Conservation (phyloP, 2,329 filamentous ascomycete genomes). For the Claviceps arundinis region DNA sequence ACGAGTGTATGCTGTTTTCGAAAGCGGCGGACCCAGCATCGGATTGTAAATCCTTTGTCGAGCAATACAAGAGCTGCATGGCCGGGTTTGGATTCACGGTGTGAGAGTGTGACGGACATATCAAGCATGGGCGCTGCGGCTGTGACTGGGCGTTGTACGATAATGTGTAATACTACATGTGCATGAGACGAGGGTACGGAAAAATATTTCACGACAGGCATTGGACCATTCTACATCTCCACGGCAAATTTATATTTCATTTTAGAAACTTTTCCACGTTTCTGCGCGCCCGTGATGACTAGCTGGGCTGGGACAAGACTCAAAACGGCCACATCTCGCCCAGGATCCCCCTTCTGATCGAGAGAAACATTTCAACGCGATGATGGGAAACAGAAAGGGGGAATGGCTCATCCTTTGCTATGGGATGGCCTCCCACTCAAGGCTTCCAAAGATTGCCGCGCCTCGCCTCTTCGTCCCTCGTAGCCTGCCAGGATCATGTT, state of each 20-base stretch:
- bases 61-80: constrained; percentile 87
- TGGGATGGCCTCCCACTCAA: background rate
- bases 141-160: background rate
- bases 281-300: background rate
- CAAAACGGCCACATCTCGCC: background rate
- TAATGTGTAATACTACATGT: constrained; percentile 14
- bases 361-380: background rate
- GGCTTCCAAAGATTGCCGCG: constrained; percentile 6
- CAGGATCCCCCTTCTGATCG: background rate
- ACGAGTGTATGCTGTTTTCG: constrained; percentile 99
- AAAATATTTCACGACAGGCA: background rate
- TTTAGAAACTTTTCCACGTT: no score
- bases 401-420: background rate
- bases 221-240: constrained; percentile 2
- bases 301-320: background rate
- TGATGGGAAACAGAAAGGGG: background rate
- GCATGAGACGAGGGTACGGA: constrained; percentile 7
- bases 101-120: constrained; percentile 15
- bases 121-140: background rate
- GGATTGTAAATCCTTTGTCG: constrained; percentile 72
- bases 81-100: constrained; percentile 78
- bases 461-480: constrained; percentile 14
- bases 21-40: constrained; percentile 66
- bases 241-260: background rate
- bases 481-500: constrained; percentile 18